Evolutionary conservation across 2,329 filamentous ascomycete genomes (phyloP).

Genomic region (Eurotiales sp.): DNA sequence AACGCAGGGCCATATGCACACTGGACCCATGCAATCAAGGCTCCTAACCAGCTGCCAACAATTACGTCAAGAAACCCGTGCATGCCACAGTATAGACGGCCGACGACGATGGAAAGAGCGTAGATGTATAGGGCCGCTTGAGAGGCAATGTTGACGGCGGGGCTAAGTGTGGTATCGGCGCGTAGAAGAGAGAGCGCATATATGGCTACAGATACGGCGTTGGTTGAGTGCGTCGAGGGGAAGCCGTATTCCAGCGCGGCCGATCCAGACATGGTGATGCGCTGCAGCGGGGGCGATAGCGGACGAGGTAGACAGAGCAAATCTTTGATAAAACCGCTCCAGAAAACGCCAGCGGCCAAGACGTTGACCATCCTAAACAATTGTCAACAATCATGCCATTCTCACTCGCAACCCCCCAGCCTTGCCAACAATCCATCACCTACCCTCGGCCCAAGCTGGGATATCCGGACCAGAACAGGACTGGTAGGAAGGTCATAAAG

Average conservation of each 20-base stretch:
- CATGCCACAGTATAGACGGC: slow-evolving; percentile 96
- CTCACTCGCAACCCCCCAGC: background rate
- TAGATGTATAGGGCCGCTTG: slow-evolving; percentile 77
- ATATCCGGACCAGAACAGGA: slow-evolving; percentile 95
- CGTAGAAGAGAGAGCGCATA: slow-evolving; percentile 73
- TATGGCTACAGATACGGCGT: slow-evolving; percentile 88
- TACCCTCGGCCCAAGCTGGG: slow-evolving; percentile 82
- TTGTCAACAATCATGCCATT: background rate
- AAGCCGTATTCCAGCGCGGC: slow-evolving; percentile 96
- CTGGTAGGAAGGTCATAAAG: slow-evolving; percentile 93
- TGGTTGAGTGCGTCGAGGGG: slow-evolving; percentile 93
- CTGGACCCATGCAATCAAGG: slow-evolving; percentile 56
- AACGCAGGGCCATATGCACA: slow-evolving; percentile 56
- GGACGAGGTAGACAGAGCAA: slow-evolving; percentile 88
- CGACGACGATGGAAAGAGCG: slow-evolving; percentile 81
- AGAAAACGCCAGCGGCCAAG: slow-evolving; percentile 73
- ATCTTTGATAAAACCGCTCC: slow-evolving; percentile 92
- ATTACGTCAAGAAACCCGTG: slow-evolving; percentile 93
- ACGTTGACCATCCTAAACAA: slow-evolving; percentile 60
- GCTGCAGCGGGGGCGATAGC: slow-evolving; percentile 82
- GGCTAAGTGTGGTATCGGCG: slow-evolving; percentile 59
- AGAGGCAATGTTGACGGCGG: slow-evolving; percentile 58
- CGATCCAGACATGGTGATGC: slow-evolving; percentile 96
- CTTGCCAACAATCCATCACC: slow-evolving; percentile 34
- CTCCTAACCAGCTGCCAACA: slow-evolving; percentile 73